These are phyloP conservation scores for Tuctoria greenei DNA, from an alignment of 176 grass and related monocot genomes.

Conservation along the genomic window DNA sequence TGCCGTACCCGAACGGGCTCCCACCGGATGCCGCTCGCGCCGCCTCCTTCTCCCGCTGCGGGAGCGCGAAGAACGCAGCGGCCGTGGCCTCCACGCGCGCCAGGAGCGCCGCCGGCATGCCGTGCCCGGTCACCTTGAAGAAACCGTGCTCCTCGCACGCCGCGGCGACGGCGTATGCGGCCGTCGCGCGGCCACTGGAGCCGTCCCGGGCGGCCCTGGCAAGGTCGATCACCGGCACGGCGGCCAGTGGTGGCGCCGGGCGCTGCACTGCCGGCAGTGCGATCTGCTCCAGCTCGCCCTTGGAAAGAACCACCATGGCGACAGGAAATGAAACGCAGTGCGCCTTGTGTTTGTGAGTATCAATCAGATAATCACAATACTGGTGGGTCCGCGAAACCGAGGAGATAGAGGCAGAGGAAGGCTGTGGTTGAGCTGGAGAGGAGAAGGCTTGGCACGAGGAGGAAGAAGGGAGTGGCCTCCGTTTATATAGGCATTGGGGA, in stretches of 20 bases:
- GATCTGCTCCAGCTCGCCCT: slow-evolving; percentile 65
- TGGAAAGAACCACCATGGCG: slow-evolving; percentile 62
- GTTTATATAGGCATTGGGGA: slow-evolving; percentile 40
- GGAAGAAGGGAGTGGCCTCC: slow-evolving; percentile 4
- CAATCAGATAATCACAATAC: background rate
- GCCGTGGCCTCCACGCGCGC: slow-evolving; percentile 50
- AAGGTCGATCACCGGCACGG: slow-evolving; percentile 58
- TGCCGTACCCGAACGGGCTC: slow-evolving; percentile 59
- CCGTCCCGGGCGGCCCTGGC: background rate
- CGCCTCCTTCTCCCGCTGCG: slow-evolving; percentile 64
- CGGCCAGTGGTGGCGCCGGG: slow-evolving; percentile 31
- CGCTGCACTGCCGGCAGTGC: slow-evolving; percentile 52
- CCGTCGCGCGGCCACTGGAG: background rate
- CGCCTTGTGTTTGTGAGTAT: background rate
- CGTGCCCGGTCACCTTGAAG: slow-evolving; percentile 89
- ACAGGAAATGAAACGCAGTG: background rate
- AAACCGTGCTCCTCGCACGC: slow-evolving; percentile 76
- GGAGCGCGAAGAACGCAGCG: slow-evolving; percentile 54
- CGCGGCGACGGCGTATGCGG: slow-evolving; percentile 36
- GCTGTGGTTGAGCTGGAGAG: background rate
- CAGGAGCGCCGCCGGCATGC: slow-evolving; percentile 56
- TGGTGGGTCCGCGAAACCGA: background rate
- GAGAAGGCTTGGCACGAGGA: background rate
- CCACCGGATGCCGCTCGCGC: background rate
- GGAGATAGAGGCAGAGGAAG: slow-evolving; percentile 14